These are phyloP conservation scores for Clarkia xantiana DNA, from an alignment of 345 rosid species.

Conservation along the genomic window DNA sequence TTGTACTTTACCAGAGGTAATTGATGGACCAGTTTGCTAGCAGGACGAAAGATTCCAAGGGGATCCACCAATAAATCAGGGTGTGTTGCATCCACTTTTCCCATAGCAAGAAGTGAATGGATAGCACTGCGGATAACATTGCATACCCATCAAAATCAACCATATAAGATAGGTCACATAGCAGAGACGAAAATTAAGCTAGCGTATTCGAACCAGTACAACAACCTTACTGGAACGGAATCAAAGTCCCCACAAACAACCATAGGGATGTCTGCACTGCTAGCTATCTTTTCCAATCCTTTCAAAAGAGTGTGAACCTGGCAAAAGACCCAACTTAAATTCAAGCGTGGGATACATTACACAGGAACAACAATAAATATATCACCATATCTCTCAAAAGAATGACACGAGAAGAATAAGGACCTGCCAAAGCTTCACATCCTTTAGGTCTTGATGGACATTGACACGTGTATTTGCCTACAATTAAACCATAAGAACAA, in stretches of 20 bases:
- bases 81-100: too few species aligned
- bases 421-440: conserved; percentile 99
- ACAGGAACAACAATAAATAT: background rate
- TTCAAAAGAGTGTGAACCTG: conserved; percentile 93
- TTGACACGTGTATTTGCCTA: conserved; percentile 96
- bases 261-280: conserved; percentile 96
- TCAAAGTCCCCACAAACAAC: conserved; percentile 98
- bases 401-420: conserved; percentile 6
- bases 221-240: conserved; percentile 87
- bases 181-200: too few species aligned
- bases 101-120: too few species aligned
- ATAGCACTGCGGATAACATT: too few species aligned
- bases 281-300: conserved; percentile 95
- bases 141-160: background rate
- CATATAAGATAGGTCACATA: conserved; percentile 12
- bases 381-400: background rate
- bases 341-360: background rate
- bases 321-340: too few species aligned
- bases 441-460: too few species aligned
- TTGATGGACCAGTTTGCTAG: too few species aligned
- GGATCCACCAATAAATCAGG: too few species aligned
- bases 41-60: too few species aligned
- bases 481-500: conserved; percentile 12
- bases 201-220: too few species aligned
- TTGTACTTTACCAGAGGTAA: too few species aligned